These are phyloP conservation scores for Rhizophagus clarus DNA, from an alignment of 192 early-diverging fungal genomes.

Conservation along the genomic window DNA sequence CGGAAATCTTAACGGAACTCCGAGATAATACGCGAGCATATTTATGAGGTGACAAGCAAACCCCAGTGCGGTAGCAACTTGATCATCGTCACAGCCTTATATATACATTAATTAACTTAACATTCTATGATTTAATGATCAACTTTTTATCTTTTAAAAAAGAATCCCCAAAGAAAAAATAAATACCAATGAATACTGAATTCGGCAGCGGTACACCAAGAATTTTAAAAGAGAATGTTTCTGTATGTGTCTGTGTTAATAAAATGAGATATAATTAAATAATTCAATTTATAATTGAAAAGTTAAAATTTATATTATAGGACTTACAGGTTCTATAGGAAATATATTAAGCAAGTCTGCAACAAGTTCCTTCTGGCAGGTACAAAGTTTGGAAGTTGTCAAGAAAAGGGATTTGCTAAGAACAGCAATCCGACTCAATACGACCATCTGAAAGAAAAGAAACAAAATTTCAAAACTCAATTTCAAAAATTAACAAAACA, in stretches of 20 bases:
- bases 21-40: conserved; percentile 73
- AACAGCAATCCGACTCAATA: conserved; percentile 33
- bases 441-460: conserved; percentile 32
- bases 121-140: neutral
- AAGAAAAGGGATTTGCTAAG: conserved; percentile 26
- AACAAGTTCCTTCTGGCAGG: conserved; percentile 52
- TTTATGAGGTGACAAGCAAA: conserved; percentile 66
- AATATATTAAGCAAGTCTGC: conserved; percentile 62
- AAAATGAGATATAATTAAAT: neutral
- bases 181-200: conserved; percentile 49
- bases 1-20: conserved; percentile 71
- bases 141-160: neutral
- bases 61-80: conserved; percentile 69
- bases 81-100: conserved; percentile 59
- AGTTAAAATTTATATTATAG: neutral
- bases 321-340: conserved; percentile 51
- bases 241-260: conserved; percentile 40
- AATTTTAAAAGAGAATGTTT: conserved; percentile 49
- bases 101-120: conserved; percentile 1
- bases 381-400: conserved; percentile 35
- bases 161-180: neutral
- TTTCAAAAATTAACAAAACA: conserved; percentile 34
- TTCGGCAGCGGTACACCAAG: conserved; percentile 59
- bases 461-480: conserved; percentile 35
- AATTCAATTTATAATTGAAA: conserved; percentile 14